Conservation (phyloP, 331 rosid genomes). For the Malus hybrid region DNA sequence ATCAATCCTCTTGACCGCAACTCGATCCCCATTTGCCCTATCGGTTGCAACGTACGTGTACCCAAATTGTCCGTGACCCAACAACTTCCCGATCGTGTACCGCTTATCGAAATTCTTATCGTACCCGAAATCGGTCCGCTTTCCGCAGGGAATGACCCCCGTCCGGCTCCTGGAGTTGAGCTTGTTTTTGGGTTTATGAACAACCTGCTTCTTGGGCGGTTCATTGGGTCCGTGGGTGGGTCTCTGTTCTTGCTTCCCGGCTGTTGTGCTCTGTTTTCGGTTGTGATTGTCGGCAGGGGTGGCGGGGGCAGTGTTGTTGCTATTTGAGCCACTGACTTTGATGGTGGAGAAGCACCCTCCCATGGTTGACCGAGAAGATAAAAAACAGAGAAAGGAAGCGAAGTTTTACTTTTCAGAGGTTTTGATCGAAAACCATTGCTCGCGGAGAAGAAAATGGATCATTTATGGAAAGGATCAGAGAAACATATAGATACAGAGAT, state of each 20-base stretch:
- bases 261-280: constrained; percentile 27
- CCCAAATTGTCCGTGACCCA: constrained; percentile 97
- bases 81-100: constrained; percentile 76
- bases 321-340: constrained; percentile 72
- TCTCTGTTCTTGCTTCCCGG: constrained; percentile 10
- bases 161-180: constrained; percentile 20
- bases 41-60: constrained; percentile 85
- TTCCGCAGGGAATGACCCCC: constrained; percentile 68
- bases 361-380: constrained; percentile 33
- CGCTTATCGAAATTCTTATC: constrained; percentile 54
- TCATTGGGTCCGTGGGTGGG: constrained; percentile 20
- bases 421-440: constrained; percentile 23
- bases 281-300: constrained; percentile 25
- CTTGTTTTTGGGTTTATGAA: constrained; percentile 22
- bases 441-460: background rate
- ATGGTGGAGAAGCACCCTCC: constrained; percentile 69
- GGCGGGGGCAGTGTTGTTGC: constrained; percentile 27
- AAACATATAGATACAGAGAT: background rate
- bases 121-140: constrained; percentile 91
- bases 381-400: background rate
- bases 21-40: constrained; percentile 81
- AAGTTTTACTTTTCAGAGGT: constrained; percentile 10
- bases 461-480: background rate
- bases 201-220: background rate
- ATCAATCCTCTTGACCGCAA: constrained; percentile 92